Evolutionary conservation across 2,329 filamentous ascomycete species (phyloP).

Genomic region (Xylaria sp.): DNA sequence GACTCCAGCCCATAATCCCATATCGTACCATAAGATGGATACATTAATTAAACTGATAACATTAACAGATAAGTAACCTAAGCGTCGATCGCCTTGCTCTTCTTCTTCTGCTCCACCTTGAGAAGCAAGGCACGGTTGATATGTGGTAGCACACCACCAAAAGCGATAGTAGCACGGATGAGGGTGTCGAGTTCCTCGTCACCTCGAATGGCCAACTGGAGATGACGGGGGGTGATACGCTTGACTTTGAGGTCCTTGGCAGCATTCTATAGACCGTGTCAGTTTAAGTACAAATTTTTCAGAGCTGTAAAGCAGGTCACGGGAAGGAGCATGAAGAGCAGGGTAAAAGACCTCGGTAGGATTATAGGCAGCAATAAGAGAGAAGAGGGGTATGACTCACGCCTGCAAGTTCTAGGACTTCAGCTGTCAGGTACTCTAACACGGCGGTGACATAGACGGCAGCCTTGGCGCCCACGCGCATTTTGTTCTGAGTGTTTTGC

Average conservation of each 20-base stretch:
- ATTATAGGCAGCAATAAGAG: conserved; percentile 11
- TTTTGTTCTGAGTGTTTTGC: conserved; percentile 99
- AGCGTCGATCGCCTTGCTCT: conserved; percentile 62
- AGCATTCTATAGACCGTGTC: conserved; percentile 68
- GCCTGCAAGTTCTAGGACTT: conserved; percentile 96
- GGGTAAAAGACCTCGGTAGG: too few species aligned
- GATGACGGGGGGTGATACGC: conserved; percentile 96
- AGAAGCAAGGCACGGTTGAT: conserved; percentile 97
- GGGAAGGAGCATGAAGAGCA: background rate
- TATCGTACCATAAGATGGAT: conserved; percentile 6
- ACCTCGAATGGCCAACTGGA: conserved; percentile 96
- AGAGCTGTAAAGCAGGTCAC: background rate
- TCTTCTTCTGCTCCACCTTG: conserved; percentile 98
- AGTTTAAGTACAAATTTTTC: conserved; percentile 21
- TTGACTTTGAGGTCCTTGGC: conserved; percentile 99
- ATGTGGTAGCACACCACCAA: conserved; percentile 96
- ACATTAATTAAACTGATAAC: conserved; percentile 22
- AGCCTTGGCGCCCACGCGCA: conserved; percentile 98
- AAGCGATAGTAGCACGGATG: conserved; percentile 96
- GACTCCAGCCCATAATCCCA: conserved; percentile 16
- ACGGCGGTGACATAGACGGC: conserved; percentile 98
- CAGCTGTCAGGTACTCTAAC: conserved; percentile 95
- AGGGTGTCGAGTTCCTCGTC: conserved; percentile 98
- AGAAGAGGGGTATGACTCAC: conserved; percentile 54
- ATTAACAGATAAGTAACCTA: conserved; percentile 36